Evolutionary conservation across 345 rosid species (phyloP).

Genomic region (Cardiospermum halicacabum): DNA sequence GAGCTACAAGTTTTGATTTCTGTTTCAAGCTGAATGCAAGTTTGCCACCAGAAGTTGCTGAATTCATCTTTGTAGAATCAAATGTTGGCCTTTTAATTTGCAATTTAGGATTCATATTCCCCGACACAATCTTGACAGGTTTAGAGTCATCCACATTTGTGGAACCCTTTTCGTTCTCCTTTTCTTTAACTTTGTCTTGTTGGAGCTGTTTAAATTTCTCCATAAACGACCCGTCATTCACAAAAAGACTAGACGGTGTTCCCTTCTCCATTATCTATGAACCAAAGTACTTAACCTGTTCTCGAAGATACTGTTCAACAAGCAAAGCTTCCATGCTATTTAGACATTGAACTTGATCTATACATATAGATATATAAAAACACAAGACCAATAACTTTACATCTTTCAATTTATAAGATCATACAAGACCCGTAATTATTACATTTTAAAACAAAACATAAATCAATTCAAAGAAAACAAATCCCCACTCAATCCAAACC

Average conservation of each 20-base stretch:
- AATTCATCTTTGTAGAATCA: conserved; percentile 37
- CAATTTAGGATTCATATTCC: conserved; percentile 42
- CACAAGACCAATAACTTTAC: too few relatives aligned
- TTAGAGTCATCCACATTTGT: conserved; percentile 49
- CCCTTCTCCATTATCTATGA: conserved; percentile 66
- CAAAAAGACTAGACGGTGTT: conserved; percentile 72
- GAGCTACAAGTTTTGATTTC: conserved; percentile 84
- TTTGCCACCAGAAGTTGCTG: conserved; percentile 56
- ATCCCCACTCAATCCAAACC: not conserved
- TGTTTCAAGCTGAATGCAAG: conserved; percentile 97
- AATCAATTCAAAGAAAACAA: not conserved
- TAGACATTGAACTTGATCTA: conserved; percentile 20
- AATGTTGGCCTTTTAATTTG: conserved; percentile 31
- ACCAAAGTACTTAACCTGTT: conserved; percentile 26
- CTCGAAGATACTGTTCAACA: conserved; percentile 43
- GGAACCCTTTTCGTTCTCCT: conserved; percentile 28
- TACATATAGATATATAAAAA: not conserved
- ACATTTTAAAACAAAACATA: not conserved
- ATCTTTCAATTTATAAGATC: not conserved
- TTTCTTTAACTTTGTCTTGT: conserved; percentile 56
- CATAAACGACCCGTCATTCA: conserved; percentile 98
- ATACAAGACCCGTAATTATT: too few relatives aligned
- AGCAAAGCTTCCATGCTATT: conserved; percentile 52
- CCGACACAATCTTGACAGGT: conserved; percentile 51
- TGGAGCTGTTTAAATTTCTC: conserved; percentile 97